These are phyloP conservation scores for Trichophyton equinum DNA, from an alignment of 2,329 filamentous ascomycete genomes.

Conservation along the genomic window DNA sequence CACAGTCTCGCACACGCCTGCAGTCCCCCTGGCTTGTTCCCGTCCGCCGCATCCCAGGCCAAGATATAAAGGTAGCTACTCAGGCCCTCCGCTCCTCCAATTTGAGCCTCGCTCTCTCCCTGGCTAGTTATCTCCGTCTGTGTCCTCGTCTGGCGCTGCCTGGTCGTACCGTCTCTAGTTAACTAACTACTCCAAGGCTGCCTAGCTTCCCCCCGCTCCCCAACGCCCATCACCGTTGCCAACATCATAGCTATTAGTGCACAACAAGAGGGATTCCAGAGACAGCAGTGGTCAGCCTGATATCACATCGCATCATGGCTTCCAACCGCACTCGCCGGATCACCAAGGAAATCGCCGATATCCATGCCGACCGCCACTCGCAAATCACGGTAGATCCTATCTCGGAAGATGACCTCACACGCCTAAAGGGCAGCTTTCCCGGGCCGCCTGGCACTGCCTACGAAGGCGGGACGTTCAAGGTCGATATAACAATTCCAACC, in stretches of 20 bases:
- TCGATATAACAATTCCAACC: constrained; percentile 77
- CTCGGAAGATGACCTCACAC: constrained; percentile 58
- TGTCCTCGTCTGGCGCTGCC: not conserved
- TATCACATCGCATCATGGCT: constrained; percentile 30
- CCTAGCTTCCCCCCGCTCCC: not conserved
- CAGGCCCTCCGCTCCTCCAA: not conserved
- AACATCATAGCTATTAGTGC: not conserved
- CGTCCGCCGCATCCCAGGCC: not conserved
- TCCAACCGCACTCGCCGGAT: constrained; percentile 46
- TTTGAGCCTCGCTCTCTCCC: not conserved
- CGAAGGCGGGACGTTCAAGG: constrained; percentile 65
- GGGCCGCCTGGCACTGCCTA: constrained; percentile 91
- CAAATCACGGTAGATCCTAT: constrained; percentile 59
- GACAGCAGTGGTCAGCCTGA: not conserved
- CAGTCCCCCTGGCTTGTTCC: not conserved
- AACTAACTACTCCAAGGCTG: not conserved
- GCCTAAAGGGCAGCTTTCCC: constrained; percentile 69
- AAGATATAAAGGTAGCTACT: not conserved
- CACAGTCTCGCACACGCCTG: not conserved
- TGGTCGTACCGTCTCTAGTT: not conserved
- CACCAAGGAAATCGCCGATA: constrained; percentile 38
- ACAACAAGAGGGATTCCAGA: not conserved
- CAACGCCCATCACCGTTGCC: not conserved
- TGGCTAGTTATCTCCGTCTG: not conserved
- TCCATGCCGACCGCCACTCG: constrained; percentile 54